Conservation (phyloP, 2,329 filamentous ascomycete species). For the Trichoderma afroharzianum region DNA sequence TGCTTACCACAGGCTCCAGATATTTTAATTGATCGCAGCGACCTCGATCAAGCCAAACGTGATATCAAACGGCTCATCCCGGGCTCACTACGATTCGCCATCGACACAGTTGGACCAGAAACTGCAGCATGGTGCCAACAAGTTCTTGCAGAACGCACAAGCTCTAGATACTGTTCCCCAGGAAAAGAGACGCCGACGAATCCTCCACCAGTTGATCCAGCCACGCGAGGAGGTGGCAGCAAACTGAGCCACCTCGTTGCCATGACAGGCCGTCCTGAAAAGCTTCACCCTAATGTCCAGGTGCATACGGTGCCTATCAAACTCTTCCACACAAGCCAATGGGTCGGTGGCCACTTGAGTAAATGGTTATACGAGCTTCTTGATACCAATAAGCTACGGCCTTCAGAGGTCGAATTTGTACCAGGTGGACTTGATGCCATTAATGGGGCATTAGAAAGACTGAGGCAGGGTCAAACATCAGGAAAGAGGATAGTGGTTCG, state of each 20-base stretch:
- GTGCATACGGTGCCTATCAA: conserved; percentile 10
- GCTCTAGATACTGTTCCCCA: conserved; percentile 12
- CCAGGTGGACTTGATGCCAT: conserved; percentile 3
- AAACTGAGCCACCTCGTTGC: conserved; percentile 15
- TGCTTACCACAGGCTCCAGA: background rate
- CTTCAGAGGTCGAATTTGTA: background rate
- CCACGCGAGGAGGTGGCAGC: conserved; percentile 8
- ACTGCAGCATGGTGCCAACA: conserved; percentile 13
- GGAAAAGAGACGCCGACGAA: conserved; percentile 11
- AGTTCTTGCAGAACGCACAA: conserved; percentile 13
- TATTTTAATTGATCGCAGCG: background rate
- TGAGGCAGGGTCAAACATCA: conserved; percentile 1
- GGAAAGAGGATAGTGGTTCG: conserved; percentile 9
- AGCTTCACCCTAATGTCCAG: background rate
- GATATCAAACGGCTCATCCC: conserved; percentile 8
- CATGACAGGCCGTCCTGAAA: background rate
- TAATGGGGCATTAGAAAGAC: background rate
- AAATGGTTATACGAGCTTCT: conserved; percentile 15
- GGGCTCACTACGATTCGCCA: conserved; percentile 7
- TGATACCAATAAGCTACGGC: background rate
- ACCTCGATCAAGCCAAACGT: conserved; percentile 14
- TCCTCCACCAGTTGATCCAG: background rate
- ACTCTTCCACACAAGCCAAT: conserved; percentile 11
- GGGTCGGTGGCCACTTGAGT: conserved; percentile 8
- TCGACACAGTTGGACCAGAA: conserved; percentile 4